A percentile compares a stretch with the other conserved stretches of the same genome.
Evolutionary conservation across 345 rosid species (phyloP).

Genomic region (Noccaea caerulescens): DNA sequence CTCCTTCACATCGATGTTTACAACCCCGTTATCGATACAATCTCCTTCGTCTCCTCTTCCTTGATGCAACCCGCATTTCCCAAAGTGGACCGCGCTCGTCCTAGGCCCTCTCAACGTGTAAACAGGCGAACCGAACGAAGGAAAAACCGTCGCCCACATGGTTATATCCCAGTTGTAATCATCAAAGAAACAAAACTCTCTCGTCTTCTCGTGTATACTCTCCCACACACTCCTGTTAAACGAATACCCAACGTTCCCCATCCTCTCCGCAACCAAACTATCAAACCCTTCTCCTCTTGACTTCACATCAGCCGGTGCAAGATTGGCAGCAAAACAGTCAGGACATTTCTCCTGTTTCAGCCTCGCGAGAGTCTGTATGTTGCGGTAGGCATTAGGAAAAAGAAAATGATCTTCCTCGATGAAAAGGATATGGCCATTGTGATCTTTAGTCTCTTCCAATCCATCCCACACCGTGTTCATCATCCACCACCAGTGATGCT

Average conservation of each 20-base stretch:
- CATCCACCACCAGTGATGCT: slow-evolving; percentile 99
- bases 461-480: slow-evolving; percentile 99
- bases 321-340: slow-evolving; percentile 85
- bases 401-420: slow-evolving; percentile 98
- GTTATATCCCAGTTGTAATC: slow-evolving; percentile 99
- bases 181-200: slow-evolving; percentile 85
- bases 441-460: slow-evolving; percentile 66
- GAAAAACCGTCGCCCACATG: slow-evolving; percentile 97
- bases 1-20: slow-evolving; percentile 63
- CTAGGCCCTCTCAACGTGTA: slow-evolving; percentile 86
- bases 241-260: slow-evolving; percentile 93
- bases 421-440: slow-evolving; percentile 78
- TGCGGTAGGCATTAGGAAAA: slow-evolving; percentile 92
- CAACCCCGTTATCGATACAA: slow-evolving; percentile 77
- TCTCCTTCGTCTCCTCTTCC: slow-evolving; percentile 61
- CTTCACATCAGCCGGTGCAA: slow-evolving; percentile 91
- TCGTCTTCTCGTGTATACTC: slow-evolving; percentile 76
- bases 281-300: slow-evolving; percentile 83
- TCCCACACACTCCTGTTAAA: slow-evolving; percentile 88
- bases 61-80: slow-evolving; percentile 98
- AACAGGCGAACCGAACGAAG: slow-evolving; percentile 87
- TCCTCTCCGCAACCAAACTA: slow-evolving; percentile 82
- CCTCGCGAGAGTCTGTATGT: slow-evolving; percentile 66
- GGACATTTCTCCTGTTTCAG: slow-evolving; percentile 78
- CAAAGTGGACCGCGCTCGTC: slow-evolving; percentile 93